Base-by-base conservation (phyloP, 179 eudicot genomes). In the Beta lomatogona region DNA sequence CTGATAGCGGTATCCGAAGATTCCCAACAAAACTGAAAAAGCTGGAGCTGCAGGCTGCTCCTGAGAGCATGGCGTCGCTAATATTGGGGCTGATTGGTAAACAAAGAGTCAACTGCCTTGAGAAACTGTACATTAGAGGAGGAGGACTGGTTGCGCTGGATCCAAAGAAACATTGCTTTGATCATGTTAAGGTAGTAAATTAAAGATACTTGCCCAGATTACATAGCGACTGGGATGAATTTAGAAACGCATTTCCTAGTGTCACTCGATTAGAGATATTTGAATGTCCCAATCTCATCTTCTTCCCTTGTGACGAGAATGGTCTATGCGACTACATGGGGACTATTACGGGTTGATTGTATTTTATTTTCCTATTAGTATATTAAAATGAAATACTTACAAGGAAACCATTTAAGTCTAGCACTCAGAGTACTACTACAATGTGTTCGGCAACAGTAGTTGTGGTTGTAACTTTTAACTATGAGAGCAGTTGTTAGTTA, bases 51-150 rank as follows among this genome's bases (percentile, higher is more conserved):
- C 57, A 79, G 58, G 76, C 82, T 0, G 76, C 61, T 0, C 82
- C 76, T 1, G 31, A 45, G 76, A 45, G 3, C 5, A 44, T 22
- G 2, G 41, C 16, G 4, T 70, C 67, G 4, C 57, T 31, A 44
- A 6, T 79, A 25, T 8, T 79, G 54, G 55, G 55, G n/a, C 57
- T 79, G 15, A n/a, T 79, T 46, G 45, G 82, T 50, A 12, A 28
- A 9, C 9, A 13, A 45, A 9, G 28, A 6, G 46, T 21, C 3
- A 57, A 58, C 11, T 44, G 69, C 45, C 53, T 46, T 4, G 55
- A 59, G 16, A 79, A 70, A 63, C 69, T 79, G 10, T 59, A 58
- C 58, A 70, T 79, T 28, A 79, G 68, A 16, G 82, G 82, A 58
- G 82, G 82, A 12, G 76, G 19, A 22, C 82, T 71, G 3, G 5